Conservation (phyloP, 371 early-diverging fungal genomes). For the Circinella umbellata region DNA sequence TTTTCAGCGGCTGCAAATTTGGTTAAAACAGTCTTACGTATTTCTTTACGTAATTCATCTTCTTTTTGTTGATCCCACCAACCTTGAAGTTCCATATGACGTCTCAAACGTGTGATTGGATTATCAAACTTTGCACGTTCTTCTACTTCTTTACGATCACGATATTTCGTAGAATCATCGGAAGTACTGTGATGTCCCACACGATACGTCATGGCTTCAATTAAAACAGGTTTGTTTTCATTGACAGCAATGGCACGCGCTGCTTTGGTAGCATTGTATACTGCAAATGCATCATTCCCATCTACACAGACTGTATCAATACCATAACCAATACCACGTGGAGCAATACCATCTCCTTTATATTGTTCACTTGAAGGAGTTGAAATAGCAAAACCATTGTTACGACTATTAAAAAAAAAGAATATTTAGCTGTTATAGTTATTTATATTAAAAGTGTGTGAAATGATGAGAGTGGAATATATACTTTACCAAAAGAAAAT, state of each 20-base stretch:
- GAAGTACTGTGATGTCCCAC: slow-evolving; percentile 97
- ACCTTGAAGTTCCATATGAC: slow-evolving; percentile 81
- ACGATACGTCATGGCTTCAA: slow-evolving; percentile 98
- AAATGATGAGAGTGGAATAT: background rate
- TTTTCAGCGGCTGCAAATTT: slow-evolving; percentile 88
- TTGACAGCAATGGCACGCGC: slow-evolving; percentile 84
- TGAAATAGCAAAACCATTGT: slow-evolving; percentile 98
- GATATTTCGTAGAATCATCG: slow-evolving; percentile 96
- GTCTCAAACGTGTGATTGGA: slow-evolving; percentile 89
- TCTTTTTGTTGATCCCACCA: slow-evolving; percentile 91
- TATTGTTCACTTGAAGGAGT: slow-evolving; percentile 96
- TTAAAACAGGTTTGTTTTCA: slow-evolving; percentile 87
- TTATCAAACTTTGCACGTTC: slow-evolving; percentile 80
- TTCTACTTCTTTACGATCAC: slow-evolving; percentile 83
- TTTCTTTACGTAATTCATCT: slow-evolving; percentile 58
- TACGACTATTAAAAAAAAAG: slow-evolving; percentile 65
- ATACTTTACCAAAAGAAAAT: slow-evolving; percentile 88
- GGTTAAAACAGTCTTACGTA: slow-evolving; percentile 73
- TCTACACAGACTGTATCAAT: slow-evolving; percentile 97
- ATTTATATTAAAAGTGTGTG: background rate
- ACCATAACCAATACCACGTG: slow-evolving; percentile 95
- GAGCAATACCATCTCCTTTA: slow-evolving; percentile 95
- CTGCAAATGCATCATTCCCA: slow-evolving; percentile 97
- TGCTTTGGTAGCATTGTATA: slow-evolving; percentile 89
- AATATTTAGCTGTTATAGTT: no score